These are phyloP conservation scores for Aspergillus fructus DNA, from an alignment of 2,329 filamentous ascomycete genomes.

Conservation along the genomic window DNA sequence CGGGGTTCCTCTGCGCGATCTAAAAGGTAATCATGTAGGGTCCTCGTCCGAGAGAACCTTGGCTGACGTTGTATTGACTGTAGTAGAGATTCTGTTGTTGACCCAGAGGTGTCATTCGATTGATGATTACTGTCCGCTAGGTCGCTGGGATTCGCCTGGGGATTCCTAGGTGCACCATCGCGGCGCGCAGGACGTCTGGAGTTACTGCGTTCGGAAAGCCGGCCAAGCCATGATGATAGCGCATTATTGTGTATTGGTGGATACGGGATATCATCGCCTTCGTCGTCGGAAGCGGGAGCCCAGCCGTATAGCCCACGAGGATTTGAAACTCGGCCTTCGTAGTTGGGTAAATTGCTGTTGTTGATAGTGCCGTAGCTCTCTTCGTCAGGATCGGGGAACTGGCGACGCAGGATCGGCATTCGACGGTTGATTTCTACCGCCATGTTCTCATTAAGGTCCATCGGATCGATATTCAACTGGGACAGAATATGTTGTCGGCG, in stretches of 20 bases:
- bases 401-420: slow-evolving; percentile 37
- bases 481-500: slow-evolving; percentile 28
- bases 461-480: slow-evolving; percentile 33
- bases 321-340: slow-evolving; percentile 55
- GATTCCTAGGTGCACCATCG: slow-evolving; percentile 20
- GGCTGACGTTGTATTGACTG: slow-evolving; percentile 43
- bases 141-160: slow-evolving; percentile 21
- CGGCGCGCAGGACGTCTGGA: slow-evolving; percentile 26
- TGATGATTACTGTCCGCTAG: slow-evolving; percentile 24
- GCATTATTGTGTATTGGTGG: slow-evolving; percentile 30
- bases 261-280: slow-evolving; percentile 30
- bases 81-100: slow-evolving; percentile 40
- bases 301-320: slow-evolving; percentile 60
- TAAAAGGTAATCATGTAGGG: slow-evolving; percentile 40
- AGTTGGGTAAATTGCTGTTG: slow-evolving; percentile 47
- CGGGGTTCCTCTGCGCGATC: slow-evolving; percentile 33
- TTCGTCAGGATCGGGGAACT: slow-evolving; percentile 44
- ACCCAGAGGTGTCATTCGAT: slow-evolving; percentile 24
- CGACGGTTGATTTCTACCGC: slow-evolving; percentile 44
- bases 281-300: slow-evolving; percentile 51
- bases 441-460: slow-evolving; percentile 37
- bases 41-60: slow-evolving; percentile 37
- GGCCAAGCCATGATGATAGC: slow-evolving; percentile 29
- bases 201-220: slow-evolving; percentile 25
- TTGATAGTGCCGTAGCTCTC: slow-evolving; percentile 30